Base-by-base conservation (phyloP, 305 asterid species). In the Solanum aculeatissimum region DNA sequence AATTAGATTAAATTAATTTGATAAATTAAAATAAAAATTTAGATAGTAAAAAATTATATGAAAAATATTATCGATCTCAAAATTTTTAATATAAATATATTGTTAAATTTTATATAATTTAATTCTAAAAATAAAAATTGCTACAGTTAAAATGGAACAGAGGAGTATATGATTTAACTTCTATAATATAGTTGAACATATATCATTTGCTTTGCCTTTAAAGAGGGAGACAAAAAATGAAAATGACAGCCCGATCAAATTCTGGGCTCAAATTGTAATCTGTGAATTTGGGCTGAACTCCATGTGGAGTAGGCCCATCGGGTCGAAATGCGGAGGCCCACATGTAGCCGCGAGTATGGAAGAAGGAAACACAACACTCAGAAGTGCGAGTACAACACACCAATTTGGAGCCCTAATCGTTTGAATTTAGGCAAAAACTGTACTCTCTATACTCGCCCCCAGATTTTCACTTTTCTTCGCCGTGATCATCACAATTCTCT, bases 361-460 rank as follows among this genome's bases (percentile, higher is more conserved):
- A 66, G 62, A 63, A 40, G 71, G 69, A 40, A 53, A 32, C 23
- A n/a, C 57, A 25, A 25, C 18, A 18, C 53, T 2, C 27, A 9
- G 35, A 16, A 25, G 5, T 14, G 71, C 81, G 57, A 54, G 85
- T 83, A 77, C 69, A 47, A 9, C 3, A 13, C 21, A 16, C 47
- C 87, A 65, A 77, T 51, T 42, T 80, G 38, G 29, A 65, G 70
- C 62, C 81, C 84, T 68, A 79, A 47, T 72, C 29, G 60, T 51
- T 71, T 51, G n/a, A 85, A 66, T 75, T 40, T 14, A 25, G 21
- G 53, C 54, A 80, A 80, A 80, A 80, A 14, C 83, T 32, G 14
- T 53, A 80, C 69, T 75, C 57, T 43, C 78, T 40, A 51, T 66
- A 16, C 87, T 85, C 84, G 51, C 87, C 35, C 62, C 84, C 72